Percentiles rank a stretch among this genome's conserved stretches.
phyloP scores from a whole-genome alignment of 805 yeast species.

The Saccharomyces mikatae region DNA sequence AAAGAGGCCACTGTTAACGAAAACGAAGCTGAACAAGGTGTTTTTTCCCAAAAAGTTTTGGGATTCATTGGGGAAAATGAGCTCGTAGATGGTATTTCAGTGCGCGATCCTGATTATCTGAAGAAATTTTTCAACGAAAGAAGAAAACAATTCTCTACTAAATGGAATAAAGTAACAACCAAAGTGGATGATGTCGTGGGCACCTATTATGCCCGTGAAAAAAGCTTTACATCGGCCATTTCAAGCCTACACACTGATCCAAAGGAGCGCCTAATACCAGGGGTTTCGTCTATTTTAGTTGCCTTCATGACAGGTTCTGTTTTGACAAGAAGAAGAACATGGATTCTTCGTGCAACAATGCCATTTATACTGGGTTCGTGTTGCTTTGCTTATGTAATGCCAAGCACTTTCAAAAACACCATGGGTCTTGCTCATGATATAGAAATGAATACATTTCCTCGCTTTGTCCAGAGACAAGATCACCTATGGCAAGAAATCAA shows the following conservation, averaged over 20 bases:
- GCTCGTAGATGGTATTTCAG: conserved; percentile 23
- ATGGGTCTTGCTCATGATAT: conserved; percentile 38
- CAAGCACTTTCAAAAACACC: conserved; percentile 48
- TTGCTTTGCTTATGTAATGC: conserved; percentile 49
- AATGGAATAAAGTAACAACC: conserved; percentile 15
- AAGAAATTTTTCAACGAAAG: conserved; percentile 7
- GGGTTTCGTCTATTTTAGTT: conserved; percentile 44
- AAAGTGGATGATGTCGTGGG: conserved; percentile 38
- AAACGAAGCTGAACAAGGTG: not conserved
- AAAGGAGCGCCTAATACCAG: conserved; percentile 50
- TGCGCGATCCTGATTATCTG: conserved; percentile 21
- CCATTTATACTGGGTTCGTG: conserved; percentile 46
- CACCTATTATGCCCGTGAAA: conserved; percentile 41
- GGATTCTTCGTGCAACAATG: conserved; percentile 38
- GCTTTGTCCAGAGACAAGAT: conserved; percentile 19
- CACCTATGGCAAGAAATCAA: conserved; percentile 5
- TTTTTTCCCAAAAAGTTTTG: conserved; percentile 4
- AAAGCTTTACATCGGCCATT: conserved; percentile 43
- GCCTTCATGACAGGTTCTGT: conserved; percentile 56
- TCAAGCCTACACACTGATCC: conserved; percentile 45
- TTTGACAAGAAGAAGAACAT: conserved; percentile 45
- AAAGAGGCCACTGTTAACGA: conserved; percentile 11
- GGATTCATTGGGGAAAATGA: conserved; percentile 16
- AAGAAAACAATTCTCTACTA: conserved; percentile 10
- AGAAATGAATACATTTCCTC: conserved; percentile 35